These are phyloP conservation scores for Lonicera japonica DNA, from an alignment of 129 eudicot species.

Conservation along the genomic window DNA sequence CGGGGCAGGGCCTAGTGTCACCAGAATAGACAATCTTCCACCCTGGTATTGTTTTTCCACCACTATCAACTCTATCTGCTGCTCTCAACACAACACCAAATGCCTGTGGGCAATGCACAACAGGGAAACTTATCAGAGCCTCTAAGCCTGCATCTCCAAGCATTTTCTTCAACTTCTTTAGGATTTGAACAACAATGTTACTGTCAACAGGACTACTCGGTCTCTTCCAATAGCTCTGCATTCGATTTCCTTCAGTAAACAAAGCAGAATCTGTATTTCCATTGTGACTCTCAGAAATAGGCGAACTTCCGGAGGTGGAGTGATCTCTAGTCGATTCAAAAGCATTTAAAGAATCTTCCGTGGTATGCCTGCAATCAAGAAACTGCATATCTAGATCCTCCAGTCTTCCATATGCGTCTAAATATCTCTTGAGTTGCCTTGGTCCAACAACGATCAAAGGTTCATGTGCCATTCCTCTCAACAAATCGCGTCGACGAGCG, in stretches of 20 bases:
- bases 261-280: conserved; percentile 27
- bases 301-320: not conserved
- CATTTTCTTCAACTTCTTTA: conserved; percentile 37
- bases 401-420: conserved; percentile 76
- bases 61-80: conserved; percentile 33
- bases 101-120: conserved; percentile 79
- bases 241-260: conserved; percentile 55
- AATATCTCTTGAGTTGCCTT: conserved; percentile 56
- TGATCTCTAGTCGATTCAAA: conserved; percentile 27
- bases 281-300: not conserved
- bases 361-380: conserved; percentile 82
- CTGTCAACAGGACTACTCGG: conserved; percentile 36
- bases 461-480: conserved; percentile 64
- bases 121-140: conserved; percentile 66
- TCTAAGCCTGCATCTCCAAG: conserved; percentile 76
- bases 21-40: conserved; percentile 97
- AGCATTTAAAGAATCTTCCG: conserved; percentile 49
- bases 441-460: conserved; percentile 80
- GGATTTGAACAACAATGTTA: conserved; percentile 23
- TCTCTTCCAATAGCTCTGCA: conserved; percentile 66
- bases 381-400: conserved; percentile 86
- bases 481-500: conserved; percentile 63
- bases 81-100: conserved; percentile 73
- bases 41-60: conserved; percentile 59
- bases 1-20: conserved; percentile 84